A percentile compares a stretch with the other conserved stretches of the same genome.
Conservation (phyloP, 2,329 filamentous ascomycete species). For the Fusarium xyrophilum region DNA sequence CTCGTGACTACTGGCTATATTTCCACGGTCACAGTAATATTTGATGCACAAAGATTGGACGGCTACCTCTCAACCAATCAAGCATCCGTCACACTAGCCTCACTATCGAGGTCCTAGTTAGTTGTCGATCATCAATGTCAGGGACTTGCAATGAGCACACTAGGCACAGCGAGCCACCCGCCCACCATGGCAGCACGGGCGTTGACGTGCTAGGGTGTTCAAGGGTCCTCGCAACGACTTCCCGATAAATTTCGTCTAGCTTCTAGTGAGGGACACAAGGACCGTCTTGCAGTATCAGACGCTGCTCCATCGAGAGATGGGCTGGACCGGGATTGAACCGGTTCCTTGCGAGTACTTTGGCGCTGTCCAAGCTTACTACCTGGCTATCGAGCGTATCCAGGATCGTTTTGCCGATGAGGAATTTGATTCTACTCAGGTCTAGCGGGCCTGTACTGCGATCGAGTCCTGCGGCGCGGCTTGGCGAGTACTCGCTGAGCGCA, state of each 20-base stretch:
- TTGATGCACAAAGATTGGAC: neutral
- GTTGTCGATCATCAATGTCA: conserved; percentile 31
- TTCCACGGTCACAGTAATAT: neutral
- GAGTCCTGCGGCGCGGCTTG: too few species aligned
- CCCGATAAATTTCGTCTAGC: conserved; percentile 11
- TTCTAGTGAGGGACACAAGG: conserved; percentile 1
- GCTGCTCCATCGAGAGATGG: neutral
- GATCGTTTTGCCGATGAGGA: too few species aligned
- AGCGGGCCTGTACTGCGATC: too few species aligned
- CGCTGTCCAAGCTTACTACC: too few species aligned
- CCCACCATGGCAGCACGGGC: neutral
- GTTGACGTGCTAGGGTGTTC: neutral
- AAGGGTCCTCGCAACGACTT: conserved; percentile 26
- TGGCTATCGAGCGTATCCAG: too few species aligned
- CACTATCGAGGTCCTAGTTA: conserved; percentile 7
- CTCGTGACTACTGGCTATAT: neutral
- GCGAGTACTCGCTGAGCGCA: too few species aligned
- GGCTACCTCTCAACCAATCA: neutral
- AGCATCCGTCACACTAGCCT: conserved; percentile 1
- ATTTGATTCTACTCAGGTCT: too few species aligned
- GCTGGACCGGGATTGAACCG: conserved; percentile 5
- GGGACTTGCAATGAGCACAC: neutral
- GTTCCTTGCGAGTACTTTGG: too few species aligned
- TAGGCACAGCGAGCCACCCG: conserved; percentile 7
- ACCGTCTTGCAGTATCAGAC: neutral